These are phyloP conservation scores for Vanderwaltozyma polyspora DNA, from an alignment of 805 yeast genomes.

Conservation along the genomic window DNA sequence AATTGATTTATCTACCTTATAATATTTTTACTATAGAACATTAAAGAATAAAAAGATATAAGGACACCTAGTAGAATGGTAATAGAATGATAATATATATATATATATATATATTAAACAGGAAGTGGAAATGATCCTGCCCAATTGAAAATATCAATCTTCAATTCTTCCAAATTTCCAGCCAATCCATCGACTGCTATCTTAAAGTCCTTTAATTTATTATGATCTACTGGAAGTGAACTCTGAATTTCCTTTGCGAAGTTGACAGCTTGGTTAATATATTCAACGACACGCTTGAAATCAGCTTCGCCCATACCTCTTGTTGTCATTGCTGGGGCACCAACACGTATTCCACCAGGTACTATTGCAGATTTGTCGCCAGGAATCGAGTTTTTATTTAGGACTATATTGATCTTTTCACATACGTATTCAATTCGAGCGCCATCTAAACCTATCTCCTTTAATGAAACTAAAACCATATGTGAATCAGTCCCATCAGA, in stretches of 20 bases:
- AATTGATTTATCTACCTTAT: no score
- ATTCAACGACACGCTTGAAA: conserved; percentile 66
- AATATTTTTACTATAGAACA: no score
- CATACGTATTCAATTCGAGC: conserved; percentile 94
- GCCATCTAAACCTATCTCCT: conserved; percentile 87
- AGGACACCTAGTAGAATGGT: no score
- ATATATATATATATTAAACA: no score
- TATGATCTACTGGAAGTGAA: conserved; percentile 79
- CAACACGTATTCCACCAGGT: conserved; percentile 95
- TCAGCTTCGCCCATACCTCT: conserved; percentile 90
- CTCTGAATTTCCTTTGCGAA: conserved; percentile 69
- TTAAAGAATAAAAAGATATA: no score
- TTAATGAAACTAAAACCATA: conserved; percentile 82
- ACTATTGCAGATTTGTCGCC: conserved; percentile 95
- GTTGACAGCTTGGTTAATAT: conserved; percentile 68
- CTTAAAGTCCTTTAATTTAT: conserved; percentile 94
- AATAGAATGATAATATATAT: no score
- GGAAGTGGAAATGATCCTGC: conserved; percentile 76
- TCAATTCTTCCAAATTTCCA: conserved; percentile 54
- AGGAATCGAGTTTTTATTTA: conserved; percentile 95
- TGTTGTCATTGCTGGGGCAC: conserved; percentile 98
- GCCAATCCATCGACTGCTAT: conserved; percentile 62
- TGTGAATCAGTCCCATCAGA: conserved; percentile 96
- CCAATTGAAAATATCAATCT: conserved; percentile 79
- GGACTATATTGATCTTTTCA: conserved; percentile 88